Conservation (phyloP, 768 basidiomycete genomes). For the Royoungia palumana region DNA sequence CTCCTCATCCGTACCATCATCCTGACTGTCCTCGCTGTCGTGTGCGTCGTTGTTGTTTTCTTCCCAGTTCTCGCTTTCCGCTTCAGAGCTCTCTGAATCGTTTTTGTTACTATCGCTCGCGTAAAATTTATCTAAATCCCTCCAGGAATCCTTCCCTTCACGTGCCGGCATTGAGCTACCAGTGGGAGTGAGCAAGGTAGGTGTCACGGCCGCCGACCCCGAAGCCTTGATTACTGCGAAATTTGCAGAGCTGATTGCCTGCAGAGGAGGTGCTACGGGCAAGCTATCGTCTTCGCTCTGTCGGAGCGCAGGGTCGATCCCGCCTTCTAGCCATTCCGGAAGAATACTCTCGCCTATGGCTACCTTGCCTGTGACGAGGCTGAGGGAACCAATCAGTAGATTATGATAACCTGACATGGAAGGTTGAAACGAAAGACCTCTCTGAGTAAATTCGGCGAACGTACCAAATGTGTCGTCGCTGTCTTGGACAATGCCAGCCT, state of each 20-base stretch:
- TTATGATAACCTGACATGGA: constrained; percentile 34
- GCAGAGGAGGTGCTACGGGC: constrained; percentile 28
- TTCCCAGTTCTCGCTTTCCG: constrained; percentile 32
- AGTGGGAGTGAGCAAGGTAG: constrained; percentile 58
- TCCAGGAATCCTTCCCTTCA: constrained; percentile 45
- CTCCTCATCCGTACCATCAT: constrained; percentile 22
- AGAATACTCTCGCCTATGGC: constrained; percentile 44
- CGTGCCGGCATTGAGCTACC: constrained; percentile 44
- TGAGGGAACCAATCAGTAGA: constrained; percentile 62
- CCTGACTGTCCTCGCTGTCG: constrained; percentile 28
- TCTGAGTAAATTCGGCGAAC: constrained; percentile 9
- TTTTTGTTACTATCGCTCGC: constrained; percentile 39
- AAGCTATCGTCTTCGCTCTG: constrained; percentile 57
- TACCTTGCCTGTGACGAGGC: constrained; percentile 54
- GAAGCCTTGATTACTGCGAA: constrained; percentile 24
- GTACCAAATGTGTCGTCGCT: constrained; percentile 33
- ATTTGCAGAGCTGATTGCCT: constrained; percentile 41
- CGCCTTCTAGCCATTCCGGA: constrained; percentile 87
- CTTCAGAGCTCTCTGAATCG: constrained; percentile 28
- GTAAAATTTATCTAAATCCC: constrained; percentile 76
- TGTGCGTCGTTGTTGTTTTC: constrained; percentile 26
- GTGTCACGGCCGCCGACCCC: constrained; percentile 35
- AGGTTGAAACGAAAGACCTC: constrained; percentile 1
- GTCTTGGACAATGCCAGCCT: constrained; percentile 45
- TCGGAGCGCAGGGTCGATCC: constrained; percentile 74